A percentile compares a stretch with the other conserved stretches of the same genome.
Conservation (phyloP, 805 yeast genomes). For the Blastobotrys attinorum region DNA sequence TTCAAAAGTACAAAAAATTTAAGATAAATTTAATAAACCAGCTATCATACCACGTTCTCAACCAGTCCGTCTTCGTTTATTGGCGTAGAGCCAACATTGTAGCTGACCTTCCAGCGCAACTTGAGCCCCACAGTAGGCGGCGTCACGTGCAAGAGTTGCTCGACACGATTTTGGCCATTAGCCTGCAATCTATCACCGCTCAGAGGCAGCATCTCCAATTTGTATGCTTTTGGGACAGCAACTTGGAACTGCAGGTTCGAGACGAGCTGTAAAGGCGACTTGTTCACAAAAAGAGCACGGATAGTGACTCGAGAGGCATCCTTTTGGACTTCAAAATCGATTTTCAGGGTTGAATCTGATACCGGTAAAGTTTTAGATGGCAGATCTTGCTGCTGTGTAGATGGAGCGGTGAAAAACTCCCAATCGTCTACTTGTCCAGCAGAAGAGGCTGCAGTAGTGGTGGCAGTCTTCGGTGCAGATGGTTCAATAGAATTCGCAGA, state of each 20-base stretch:
- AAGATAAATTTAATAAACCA: neutral
- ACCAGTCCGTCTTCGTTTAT: conserved; percentile 54
- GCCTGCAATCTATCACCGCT: conserved; percentile 44
- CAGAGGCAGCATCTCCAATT: conserved; percentile 54
- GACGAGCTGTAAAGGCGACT: conserved; percentile 31
- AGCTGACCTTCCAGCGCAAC: conserved; percentile 69
- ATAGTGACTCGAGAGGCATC: conserved; percentile 34
- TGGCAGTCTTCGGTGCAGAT: conserved; percentile 9
- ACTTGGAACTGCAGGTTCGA: conserved; percentile 49
- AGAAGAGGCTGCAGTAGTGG: conserved; percentile 14
- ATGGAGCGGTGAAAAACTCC: conserved; percentile 12
- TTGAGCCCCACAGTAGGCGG: conserved; percentile 37
- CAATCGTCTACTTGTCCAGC: conserved; percentile 7
- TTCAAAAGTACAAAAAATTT: neutral
- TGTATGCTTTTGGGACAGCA: conserved; percentile 63
- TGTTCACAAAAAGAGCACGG: conserved; percentile 45
- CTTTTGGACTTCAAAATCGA: conserved; percentile 39
- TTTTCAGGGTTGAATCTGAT: conserved; percentile 38
- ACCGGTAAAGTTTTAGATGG: conserved; percentile 25
- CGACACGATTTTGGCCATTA: conserved; percentile 34
- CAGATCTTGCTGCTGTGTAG: conserved; percentile 13
- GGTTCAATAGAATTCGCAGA: conserved; percentile 14
- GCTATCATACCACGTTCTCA: conserved; percentile 11
- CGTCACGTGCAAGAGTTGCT: conserved; percentile 38
- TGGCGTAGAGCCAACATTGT: conserved; percentile 38